A percentile compares a stretch with the other conserved stretches of the same genome.
These are phyloP conservation scores for Baorangia bicolor DNA, from an alignment of 768 basidiomycete genomes.

Conservation along the genomic window DNA sequence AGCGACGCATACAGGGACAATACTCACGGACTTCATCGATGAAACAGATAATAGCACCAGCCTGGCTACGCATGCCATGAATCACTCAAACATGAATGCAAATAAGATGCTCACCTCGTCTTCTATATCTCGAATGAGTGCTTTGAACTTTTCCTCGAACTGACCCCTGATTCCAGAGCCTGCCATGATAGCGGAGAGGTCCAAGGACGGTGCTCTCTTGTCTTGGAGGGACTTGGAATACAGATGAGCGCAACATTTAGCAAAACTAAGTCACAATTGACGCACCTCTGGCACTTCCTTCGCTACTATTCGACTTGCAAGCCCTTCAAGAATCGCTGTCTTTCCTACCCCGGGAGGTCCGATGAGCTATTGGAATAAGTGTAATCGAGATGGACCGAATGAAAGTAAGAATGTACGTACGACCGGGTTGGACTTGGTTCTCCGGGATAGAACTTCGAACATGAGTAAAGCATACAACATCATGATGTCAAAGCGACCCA, in stretches of 20 bases:
- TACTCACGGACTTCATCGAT: conserved; percentile 91
- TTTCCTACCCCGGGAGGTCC: conserved; percentile 91
- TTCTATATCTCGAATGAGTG: conserved; percentile 85
- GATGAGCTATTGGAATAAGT: conserved; percentile 51
- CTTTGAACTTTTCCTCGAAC: conserved; percentile 94
- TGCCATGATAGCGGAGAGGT: conserved; percentile 80
- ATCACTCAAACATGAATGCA: conserved; percentile 24
- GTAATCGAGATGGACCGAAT: neutral
- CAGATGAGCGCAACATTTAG: neutral
- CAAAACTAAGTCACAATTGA: neutral
- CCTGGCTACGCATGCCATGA: conserved; percentile 35
- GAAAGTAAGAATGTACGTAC: conserved; percentile 39
- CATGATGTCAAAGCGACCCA: conserved; percentile 33
- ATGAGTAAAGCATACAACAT: neutral
- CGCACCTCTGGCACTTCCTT: conserved; percentile 89
- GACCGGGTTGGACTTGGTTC: conserved; percentile 93
- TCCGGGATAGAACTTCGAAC: conserved; percentile 67
- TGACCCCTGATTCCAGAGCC: conserved; percentile 91
- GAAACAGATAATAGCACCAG: conserved; percentile 84
- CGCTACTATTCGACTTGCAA: conserved; percentile 82
- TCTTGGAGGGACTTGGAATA: conserved; percentile 68
- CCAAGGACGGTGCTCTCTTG: conserved; percentile 86
- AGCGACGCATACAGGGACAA: neutral
- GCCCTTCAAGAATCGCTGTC: conserved; percentile 88
- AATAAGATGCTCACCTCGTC: conserved; percentile 51